Evolutionary conservation across 2,329 filamentous ascomycete genomes (phyloP).

Genomic region (Cordyceps militaris): DNA sequence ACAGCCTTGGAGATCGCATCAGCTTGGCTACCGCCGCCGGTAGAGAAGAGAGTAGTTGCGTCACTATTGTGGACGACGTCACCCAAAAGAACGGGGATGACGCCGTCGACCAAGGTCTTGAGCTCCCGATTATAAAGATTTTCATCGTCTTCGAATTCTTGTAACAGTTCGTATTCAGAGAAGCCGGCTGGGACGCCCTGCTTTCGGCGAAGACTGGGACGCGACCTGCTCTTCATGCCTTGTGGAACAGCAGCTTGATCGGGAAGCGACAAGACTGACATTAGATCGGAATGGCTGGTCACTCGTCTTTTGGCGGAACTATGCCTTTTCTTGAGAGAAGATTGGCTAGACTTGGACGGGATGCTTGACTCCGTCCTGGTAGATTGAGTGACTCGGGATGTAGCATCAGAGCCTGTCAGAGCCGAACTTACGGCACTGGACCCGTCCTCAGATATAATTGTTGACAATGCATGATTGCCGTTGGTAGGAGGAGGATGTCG

Average conservation of each 20-base stretch:
- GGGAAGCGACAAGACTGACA: conserved; percentile 80
- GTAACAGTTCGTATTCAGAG: conserved; percentile 68
- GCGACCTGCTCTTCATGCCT: conserved; percentile 62
- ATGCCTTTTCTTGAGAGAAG: conserved; percentile 32
- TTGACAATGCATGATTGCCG: conserved; percentile 49
- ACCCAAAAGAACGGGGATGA: conserved; percentile 84
- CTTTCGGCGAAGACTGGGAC: conserved; percentile 69
- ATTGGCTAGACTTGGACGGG: conserved; percentile 39
- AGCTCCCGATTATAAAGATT: conserved; percentile 83
- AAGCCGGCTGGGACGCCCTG: conserved; percentile 59
- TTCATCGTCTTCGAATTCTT: conserved; percentile 77
- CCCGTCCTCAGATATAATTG: conserved; percentile 47
- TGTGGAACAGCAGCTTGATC: conserved; percentile 48
- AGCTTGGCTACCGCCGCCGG: conserved; percentile 43
- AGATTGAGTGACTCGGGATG: conserved; percentile 39
- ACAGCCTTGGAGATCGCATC: conserved; percentile 74
- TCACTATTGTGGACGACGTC: conserved; percentile 69
- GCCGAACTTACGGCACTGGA: conserved; percentile 29
- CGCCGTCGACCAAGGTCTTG: conserved; percentile 87
- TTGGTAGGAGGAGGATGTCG: conserved; percentile 43
- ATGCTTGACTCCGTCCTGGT: conserved; percentile 47
- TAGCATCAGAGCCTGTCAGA: conserved; percentile 38
- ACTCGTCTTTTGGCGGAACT: conserved; percentile 63
- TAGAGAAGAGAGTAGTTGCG: conserved; percentile 56
- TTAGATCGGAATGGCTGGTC: conserved; percentile 87